These are phyloP conservation scores for Thermochaetoides thermophila DNA, from an alignment of 495 filamentous ascomycete genomes.

Conservation along the genomic window DNA sequence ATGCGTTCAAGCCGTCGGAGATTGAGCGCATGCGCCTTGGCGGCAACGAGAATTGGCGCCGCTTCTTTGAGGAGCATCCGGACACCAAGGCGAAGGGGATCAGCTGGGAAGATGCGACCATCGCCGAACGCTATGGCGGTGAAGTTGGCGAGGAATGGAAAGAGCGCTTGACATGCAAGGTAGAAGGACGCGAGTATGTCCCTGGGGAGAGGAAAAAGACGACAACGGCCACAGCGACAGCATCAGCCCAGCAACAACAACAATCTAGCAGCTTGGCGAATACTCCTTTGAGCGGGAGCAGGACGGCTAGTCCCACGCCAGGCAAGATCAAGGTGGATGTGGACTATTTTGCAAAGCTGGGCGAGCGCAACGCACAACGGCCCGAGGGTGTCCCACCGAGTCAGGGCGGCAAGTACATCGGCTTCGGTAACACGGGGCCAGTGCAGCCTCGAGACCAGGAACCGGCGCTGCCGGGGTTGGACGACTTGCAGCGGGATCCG, in stretches of 20 bases:
- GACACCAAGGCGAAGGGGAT: slow-evolving; percentile 44
- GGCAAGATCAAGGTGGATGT: slow-evolving; percentile 53
- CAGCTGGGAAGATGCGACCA: slow-evolving; percentile 61
- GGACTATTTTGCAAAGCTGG: slow-evolving; percentile 76
- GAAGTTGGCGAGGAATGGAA: slow-evolving; percentile 92
- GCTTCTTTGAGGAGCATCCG: slow-evolving; percentile 63
- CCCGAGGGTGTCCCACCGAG: slow-evolving; percentile 60
- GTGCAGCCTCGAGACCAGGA: slow-evolving; percentile 26
- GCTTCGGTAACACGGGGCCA: slow-evolving; percentile 64
- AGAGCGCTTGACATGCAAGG: slow-evolving; percentile 71
- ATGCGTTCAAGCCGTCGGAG: slow-evolving; percentile 82
- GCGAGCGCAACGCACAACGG: slow-evolving; percentile 62
- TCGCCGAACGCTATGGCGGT: slow-evolving; percentile 74
- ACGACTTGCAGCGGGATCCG: slow-evolving; percentile 84
- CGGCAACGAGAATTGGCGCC: slow-evolving; percentile 72
- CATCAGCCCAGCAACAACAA: slow-evolving; percentile 8
- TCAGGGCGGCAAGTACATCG: slow-evolving; percentile 82
- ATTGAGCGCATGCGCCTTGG: slow-evolving; percentile 76
- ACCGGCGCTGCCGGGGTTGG: slow-evolving; percentile 44
- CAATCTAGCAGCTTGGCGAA: slow-evolving; percentile 16
- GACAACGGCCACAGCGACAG: too few relatives aligned
- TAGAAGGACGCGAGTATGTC: slow-evolving; percentile 72
- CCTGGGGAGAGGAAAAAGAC: slow-evolving; percentile 41
- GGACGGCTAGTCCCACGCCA: slow-evolving; percentile 44
- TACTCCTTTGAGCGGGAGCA: slow-evolving; percentile 39